Base-by-base conservation (phyloP, 768 basidiomycete genomes). In the Tremella yokohamensis region DNA sequence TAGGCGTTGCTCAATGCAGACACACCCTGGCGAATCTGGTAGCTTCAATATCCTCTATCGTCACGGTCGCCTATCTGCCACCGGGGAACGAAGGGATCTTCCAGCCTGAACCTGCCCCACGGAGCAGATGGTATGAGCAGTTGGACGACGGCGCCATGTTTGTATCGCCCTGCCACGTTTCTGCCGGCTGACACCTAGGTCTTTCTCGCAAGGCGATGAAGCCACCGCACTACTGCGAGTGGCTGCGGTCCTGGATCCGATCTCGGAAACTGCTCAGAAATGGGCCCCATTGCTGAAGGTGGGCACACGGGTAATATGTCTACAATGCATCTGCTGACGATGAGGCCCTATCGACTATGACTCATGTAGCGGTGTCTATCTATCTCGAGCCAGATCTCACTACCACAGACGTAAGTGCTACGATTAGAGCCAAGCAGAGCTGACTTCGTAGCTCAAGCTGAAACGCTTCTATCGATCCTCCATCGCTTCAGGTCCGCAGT, bases 401-500 rank as follows among this genome's bases (percentile, higher is more conserved):
- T 24, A 81, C 86, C 60, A 72, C 76, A 1, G 91, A 97, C 78
- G 90, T 90, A 58, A 25, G 81, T 65, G 24, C 29, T 40, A 24
- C 0, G n/a, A 9, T 29, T 16, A 29, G 13, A 56, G 34, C 38
- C 3, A 20, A 26, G 16, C 18, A 18, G 6, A n/a, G 19, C 16
- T 25, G 22, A 49, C 52, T 6, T 44, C 24, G 1, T 61, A 96
- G 88, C 79, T 96, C 24, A 91, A 92, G 0, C 78, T 98, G 42
- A 97, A 96, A 75, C 83, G 87, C 16, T 98, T 97, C 80, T 98
- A 96, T 74, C 86, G 88, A 7, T 90, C 86, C 70, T 85, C 84
- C 52, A 77, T 91, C 3, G 70, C 79, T 1, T 80, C 84, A 1
- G 72, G 77, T 2, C 78, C 87, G 13, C 57, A 73, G 0, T 97